phyloP scores from a whole-genome alignment of 202 grass and related monocot genomes.

The Saccharum hybrid region DNA sequence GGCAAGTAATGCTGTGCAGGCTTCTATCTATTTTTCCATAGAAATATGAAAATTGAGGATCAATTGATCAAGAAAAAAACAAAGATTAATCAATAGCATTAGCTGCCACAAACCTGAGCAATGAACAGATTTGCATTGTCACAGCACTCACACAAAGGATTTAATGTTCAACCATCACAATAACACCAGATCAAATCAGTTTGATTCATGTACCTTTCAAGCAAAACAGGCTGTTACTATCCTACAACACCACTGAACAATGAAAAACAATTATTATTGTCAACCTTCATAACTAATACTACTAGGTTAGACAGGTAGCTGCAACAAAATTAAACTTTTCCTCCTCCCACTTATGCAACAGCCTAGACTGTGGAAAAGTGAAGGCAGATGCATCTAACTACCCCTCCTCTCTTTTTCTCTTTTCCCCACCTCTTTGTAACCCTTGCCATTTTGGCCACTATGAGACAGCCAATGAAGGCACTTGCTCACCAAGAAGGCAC shows the following conservation, averaged over 20 bases:
- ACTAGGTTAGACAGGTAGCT: not conserved
- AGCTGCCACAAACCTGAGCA: not conserved
- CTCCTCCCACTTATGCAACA: not conserved
- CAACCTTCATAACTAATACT: not conserved
- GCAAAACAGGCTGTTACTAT: not conserved
- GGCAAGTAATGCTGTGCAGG: not conserved
- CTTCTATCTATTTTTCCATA: not conserved
- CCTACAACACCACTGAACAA: not conserved
- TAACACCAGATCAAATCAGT: slow-evolving; percentile 10
- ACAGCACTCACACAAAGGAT: not conserved
- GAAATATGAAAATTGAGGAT: not conserved
- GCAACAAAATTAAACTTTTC: slow-evolving; percentile 2
- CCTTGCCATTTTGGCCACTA: not conserved
- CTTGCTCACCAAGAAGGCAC: not conserved
- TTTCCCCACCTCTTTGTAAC: not conserved
- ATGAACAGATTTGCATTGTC: not conserved
- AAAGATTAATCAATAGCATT: not conserved
- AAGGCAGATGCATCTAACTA: not conserved
- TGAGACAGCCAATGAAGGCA: not conserved
- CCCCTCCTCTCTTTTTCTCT: not conserved
- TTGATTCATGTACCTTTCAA: not conserved
- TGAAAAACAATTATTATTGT: not conserved
- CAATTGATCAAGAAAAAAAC: not conserved
- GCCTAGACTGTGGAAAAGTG: not conserved
- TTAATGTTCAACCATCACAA: not conserved